Evolutionary conservation across 805 yeast genomes (phyloP), one percentile per base, ranked within the genome.

Genomic region (Yarrowia porcina): DNA sequence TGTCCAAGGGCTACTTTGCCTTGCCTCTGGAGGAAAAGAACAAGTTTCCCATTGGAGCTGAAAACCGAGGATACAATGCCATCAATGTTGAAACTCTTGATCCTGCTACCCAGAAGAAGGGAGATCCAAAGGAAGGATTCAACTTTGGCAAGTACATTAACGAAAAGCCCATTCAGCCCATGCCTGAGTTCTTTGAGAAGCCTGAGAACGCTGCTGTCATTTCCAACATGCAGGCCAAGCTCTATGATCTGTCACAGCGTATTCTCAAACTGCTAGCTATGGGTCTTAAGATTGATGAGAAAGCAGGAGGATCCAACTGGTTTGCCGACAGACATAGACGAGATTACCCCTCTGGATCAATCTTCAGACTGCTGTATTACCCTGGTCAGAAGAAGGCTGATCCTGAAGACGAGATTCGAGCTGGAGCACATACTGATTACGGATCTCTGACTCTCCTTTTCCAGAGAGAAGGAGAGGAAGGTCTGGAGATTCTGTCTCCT

Each of bases 351-450:
- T 82, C 87, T 23, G 90, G 91, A 13, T 77, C 89, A 2, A 82
- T 89, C 0, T 81, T 89, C 69, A 76, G 96, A 69, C 77, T 89
- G 68, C 75, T 89, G 45, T 89, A 84, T 68, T 89, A 89, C 69
- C 96, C 94, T 1, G 81, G 85, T 11, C 84, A 80, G 61, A 77
- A 77, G 63, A 66, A 71, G 39, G 65, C 69, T 13, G 78, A 74
- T 59, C 83, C 84, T 9, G 84, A 83, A 64, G 80, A 83, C 23
- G 81, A 78, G 21, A 80, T 86, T 52, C 77, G 90, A 61, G 94
- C 94, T 4, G 96, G 96, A 42, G 94, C 96, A 9, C 96, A 89
- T 67, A 89, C 96, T 0, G 96, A 89, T 70, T 89, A 89, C 69
- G 96, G 96, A 3, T 81, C 89, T 1, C 74, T 87, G 65, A 88